Evolutionary conservation across 768 basidiomycete genomes (phyloP).

Genomic region (Leccinum uliginosum): DNA sequence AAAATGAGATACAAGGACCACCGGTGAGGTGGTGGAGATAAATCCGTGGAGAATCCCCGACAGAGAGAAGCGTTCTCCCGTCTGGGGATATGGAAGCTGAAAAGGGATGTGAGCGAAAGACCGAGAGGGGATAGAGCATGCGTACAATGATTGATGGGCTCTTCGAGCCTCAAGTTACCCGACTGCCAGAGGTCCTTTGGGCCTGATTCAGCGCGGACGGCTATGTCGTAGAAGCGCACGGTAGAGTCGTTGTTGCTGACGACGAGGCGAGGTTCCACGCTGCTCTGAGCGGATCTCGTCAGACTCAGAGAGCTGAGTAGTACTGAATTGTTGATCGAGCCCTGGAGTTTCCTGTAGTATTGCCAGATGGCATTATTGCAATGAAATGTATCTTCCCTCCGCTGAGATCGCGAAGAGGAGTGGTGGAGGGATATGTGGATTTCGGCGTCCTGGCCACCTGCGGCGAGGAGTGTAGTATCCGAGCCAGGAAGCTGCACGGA

Average conservation of each 20-base stretch:
- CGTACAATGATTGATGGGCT: conserved; percentile 81
- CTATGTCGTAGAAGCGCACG: conserved; percentile 77
- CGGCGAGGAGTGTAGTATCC: conserved; percentile 62
- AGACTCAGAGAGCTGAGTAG: conserved; percentile 59
- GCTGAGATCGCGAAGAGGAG: conserved; percentile 22
- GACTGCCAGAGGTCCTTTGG: conserved; percentile 44
- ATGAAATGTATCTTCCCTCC: conserved; percentile 9
- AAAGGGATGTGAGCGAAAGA: conserved; percentile 7
- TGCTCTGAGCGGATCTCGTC: conserved; percentile 56
- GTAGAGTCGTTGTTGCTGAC: conserved; percentile 86
- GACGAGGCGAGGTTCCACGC: conserved; percentile 69
- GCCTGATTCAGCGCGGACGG: conserved; percentile 43
- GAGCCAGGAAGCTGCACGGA: conserved; percentile 49
- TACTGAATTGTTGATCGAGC: conserved; percentile 83
- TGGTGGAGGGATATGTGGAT: conserved; percentile 57
- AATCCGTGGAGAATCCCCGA: conserved; percentile 86
- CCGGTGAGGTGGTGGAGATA: conserved; percentile 77
- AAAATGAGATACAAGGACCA: conserved; percentile 55
- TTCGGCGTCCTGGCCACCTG: conserved; percentile 71
- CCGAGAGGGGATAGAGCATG: conserved; percentile 10
- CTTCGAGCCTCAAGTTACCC: conserved; percentile 54
- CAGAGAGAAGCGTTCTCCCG: conserved; percentile 79
- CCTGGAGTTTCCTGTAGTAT: conserved; percentile 47
- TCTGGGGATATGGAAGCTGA: conserved; percentile 88
- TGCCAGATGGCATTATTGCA: conserved; percentile 42